phyloP scores from a whole-genome alignment of 2,329 filamentous ascomycete genomes.

The Calonectria crousiana region DNA sequence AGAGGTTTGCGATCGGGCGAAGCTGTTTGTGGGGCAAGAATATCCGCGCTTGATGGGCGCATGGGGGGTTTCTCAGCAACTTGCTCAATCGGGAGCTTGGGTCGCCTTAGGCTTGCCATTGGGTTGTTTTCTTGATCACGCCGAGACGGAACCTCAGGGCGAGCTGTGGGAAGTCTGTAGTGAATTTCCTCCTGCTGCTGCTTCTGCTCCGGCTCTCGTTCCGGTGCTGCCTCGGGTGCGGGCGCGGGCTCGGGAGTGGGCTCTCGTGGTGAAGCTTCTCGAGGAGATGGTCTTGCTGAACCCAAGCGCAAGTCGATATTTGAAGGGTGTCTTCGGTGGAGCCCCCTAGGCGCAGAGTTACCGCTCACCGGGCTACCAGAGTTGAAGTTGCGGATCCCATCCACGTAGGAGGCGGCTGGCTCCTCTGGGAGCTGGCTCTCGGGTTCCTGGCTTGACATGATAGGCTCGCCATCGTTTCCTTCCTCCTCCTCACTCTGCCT shows the following conservation, averaged over 20 bases:
- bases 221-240: conserved; percentile 28
- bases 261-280: conserved; percentile 31
- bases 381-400: conserved; percentile 61
- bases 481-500: conserved; percentile 63
- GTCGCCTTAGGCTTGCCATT: conserved; percentile 75
- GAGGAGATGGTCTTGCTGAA: conserved; percentile 48
- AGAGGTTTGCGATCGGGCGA: conserved; percentile 71
- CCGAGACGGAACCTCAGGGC: conserved; percentile 69
- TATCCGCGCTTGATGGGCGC: conserved; percentile 62
- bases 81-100: conserved; percentile 67
- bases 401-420: conserved; percentile 58
- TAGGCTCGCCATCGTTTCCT: conserved; percentile 56
- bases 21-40: conserved; percentile 51
- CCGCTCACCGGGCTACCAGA: conserved; percentile 71
- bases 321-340: conserved; percentile 55
- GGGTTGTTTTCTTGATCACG: conserved; percentile 90
- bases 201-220: conserved; percentile 32
- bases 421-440: conserved; percentile 56
- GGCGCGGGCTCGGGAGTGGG: not conserved
- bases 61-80: conserved; percentile 68
- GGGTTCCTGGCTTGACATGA: conserved; percentile 56
- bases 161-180: conserved; percentile 59
- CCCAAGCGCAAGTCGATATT: conserved; percentile 51
- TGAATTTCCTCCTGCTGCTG: conserved; percentile 55
- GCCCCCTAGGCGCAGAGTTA: conserved; percentile 56